These are phyloP conservation scores for Helicostylum pulchrum DNA, from an alignment of 192 early-diverging fungal genomes.

Conservation along the genomic window DNA sequence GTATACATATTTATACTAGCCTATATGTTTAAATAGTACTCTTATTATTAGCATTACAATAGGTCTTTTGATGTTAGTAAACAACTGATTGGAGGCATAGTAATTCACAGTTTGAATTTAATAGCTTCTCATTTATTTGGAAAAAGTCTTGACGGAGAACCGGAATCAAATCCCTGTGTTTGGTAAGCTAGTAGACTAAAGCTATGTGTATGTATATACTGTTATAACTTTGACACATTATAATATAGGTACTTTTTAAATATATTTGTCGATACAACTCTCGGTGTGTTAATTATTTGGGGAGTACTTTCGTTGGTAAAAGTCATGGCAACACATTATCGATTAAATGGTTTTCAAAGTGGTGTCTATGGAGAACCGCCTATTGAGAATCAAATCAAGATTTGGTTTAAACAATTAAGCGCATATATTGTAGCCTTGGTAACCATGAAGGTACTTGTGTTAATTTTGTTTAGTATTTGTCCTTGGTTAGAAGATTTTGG, in stretches of 20 bases:
- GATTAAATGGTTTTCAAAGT: conserved; percentile 55
- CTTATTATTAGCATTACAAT: conserved; percentile 3
- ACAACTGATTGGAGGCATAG: conserved; percentile 64
- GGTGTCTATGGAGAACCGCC: conserved; percentile 79
- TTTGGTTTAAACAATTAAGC: conserved; percentile 63
- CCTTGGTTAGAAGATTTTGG: conserved; percentile 67
- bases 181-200: conserved; percentile 51
- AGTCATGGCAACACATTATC: conserved; percentile 31
- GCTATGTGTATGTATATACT: neutral
- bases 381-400: conserved; percentile 38
- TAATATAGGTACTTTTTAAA: conserved; percentile 62
- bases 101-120: conserved; percentile 72
- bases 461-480: conserved; percentile 56
- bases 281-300: conserved; percentile 75
- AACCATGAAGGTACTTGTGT: conserved; percentile 69
- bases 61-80: conserved; percentile 76
- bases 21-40: neutral
- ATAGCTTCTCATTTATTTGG: conserved; percentile 71
- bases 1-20: conserved; percentile 24
- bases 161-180: conserved; percentile 66
- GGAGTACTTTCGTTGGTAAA: conserved; percentile 53
- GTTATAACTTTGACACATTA: neutral
- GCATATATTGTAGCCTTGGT: conserved; percentile 63
- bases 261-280: conserved; percentile 73
- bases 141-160: conserved; percentile 36